These are phyloP conservation scores for Ustilago tritici DNA, from an alignment of 1,284 basidiomycete genomes.

Conservation along the genomic window DNA sequence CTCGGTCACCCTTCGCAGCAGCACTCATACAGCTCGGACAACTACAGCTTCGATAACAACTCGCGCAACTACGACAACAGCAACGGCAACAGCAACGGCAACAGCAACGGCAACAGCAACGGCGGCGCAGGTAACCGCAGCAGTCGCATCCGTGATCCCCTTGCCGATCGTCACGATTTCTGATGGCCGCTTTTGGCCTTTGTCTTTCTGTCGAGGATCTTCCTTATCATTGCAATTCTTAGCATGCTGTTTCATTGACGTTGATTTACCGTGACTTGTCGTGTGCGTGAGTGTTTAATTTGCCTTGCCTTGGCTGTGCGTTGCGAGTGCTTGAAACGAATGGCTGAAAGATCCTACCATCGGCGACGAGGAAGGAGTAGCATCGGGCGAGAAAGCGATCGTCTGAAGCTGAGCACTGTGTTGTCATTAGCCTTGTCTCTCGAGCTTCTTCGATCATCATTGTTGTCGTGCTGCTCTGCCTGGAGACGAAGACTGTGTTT, in stretches of 20 bases:
- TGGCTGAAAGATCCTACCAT: no score
- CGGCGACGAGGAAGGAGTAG: no score
- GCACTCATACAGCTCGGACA: constrained; percentile 34
- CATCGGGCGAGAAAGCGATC: no score
- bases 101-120: background rate
- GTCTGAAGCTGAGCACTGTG: no score
- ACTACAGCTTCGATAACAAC: constrained; percentile 39
- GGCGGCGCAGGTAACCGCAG: constrained; percentile 21
- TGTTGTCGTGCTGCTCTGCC: no score
- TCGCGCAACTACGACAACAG: constrained; percentile 11
- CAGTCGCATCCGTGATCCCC: constrained; percentile 49
- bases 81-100: background rate
- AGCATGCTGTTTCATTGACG: background rate
- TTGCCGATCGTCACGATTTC: constrained; percentile 50
- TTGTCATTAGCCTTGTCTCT: no score
- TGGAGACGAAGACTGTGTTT: no score
- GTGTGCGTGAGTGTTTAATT: no score
- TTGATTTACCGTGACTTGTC: background rate
- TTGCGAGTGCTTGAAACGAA: no score
- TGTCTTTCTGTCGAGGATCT: background rate
- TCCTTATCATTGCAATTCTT: background rate
- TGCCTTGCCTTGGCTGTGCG: no score
- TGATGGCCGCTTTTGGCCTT: constrained; percentile 6
- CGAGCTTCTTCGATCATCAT: no score
- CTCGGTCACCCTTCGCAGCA: constrained; percentile 35